Percentiles rank a stretch among this genome's conserved stretches.
These are phyloP conservation scores for carrot (Daucus carota) DNA, from an alignment of 129 eudicot species.

Conservation along the genomic window DH1_v3.0 NC_030388.2:32741501-32742000, in stretches of 20 bases:
- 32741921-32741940: conserved; percentile 40
- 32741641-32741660: conserved; percentile 89
- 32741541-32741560: not conserved
- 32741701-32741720: conserved; percentile 42
- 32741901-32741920: conserved; percentile 47
- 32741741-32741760: conserved; percentile 98
- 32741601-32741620: not conserved
- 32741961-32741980: conserved; percentile 55
- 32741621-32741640: conserved; percentile 41
- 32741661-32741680: conserved; percentile 92
- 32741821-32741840: conserved; percentile 52
- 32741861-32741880: conserved; percentile 42
- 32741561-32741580: not conserved
- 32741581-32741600: not conserved
- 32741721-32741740: conserved; percentile 64
- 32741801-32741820: conserved; percentile 67
- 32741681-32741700: conserved; percentile 67
- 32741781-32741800: conserved; percentile 80
- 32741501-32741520: not conserved
- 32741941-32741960: conserved; percentile 61
- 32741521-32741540: not conserved
- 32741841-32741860: conserved; percentile 42
- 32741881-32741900: conserved; percentile 30
- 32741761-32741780: conserved; percentile 88
- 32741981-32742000: conserved; percentile 66